Base-by-base conservation (phyloP, 495 filamentous ascomycete genomes). In the Neurospora sp. region DNA sequence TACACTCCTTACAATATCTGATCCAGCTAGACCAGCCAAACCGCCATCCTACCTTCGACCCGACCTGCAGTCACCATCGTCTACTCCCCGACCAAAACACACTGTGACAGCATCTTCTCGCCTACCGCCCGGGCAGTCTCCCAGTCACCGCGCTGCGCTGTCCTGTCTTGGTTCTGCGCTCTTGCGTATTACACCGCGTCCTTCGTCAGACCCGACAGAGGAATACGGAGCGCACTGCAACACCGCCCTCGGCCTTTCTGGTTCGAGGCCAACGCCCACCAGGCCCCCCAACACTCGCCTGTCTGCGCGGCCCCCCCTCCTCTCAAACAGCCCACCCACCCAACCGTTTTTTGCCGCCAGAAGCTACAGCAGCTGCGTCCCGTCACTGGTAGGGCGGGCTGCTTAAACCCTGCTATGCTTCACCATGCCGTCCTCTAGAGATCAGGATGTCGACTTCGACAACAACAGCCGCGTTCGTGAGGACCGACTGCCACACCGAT, bases 361-460 rank as follows among this genome's bases (percentile, higher is more conserved):
- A 66, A 66, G 53, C 53, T 66, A 66, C 53, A 72, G 44, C 75
- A 69, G 75, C 72, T 68, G 74, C 69, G 69, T 75, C 71, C 79
- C 76, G 76, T 73, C 71, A 35, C 71, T 41, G 38, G 22, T 35
- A 70, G 73, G 76, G 74, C 74, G 79, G 78, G 75, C 72, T 75
- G 70, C 71, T 73, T 75, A 70, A 71, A 76, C 80, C 79, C 75
- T 80, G 80, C 77, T 76, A 83, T 80, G 78, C 75, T 81, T 73
- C 77, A 77, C 74, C 76, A 84, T 86, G 84, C 82, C 84, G 59
- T 82, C 83, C 72, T 77, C 79, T 77, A 82, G 81, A 78, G 84
- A 85, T 72, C 79, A 77, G 73, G 82, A 85, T 71, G 78, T 71
- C 76, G 80, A 66, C 76, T 71, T 77, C 73, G 76, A 79, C 71